Evolutionary conservation across 2,329 filamentous ascomycete genomes (phyloP), one percentile per base, ranked within the genome.

Genomic region (Cladophialophora yegresii): DNA sequence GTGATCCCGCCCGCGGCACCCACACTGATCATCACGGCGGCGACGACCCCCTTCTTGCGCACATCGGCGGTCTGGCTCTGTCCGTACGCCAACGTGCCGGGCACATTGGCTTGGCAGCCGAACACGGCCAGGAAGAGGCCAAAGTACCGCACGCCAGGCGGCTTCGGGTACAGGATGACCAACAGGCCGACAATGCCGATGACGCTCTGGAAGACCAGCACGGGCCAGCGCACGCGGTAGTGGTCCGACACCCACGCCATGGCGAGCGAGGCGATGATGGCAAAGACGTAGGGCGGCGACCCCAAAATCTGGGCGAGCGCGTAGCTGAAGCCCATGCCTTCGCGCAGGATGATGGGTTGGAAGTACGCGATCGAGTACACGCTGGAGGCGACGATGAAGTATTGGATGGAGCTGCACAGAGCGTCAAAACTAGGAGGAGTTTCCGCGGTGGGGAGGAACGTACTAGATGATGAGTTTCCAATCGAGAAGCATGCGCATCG

Each of bases 31-130:
- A 49, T 28, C 12, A 20, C 22, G 8, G 55, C 55, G 40, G 33
- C 23, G 13, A 28, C 33, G 6, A 58, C 33, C 2, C 55, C 55
- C 16, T 36, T 54, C 51, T 54, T 54, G 9, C 26, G n/a, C 13
- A 54, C 26, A 3, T 54, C 32, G 10, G 51, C 51, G 1, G 51
- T 54, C 23, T 54, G 51, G 28, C 32, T 54, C 51, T 54, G 51
- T 20, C 51, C 36, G 22, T 47, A 93, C 0, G 89, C 84, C 80
- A 96, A 86, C 54, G 85, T 81, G 1, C 85, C 81, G 0, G 91
- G 91, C 2, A 93, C 81, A 74, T 93, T 93, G 68, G 87, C 84
- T 75, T 92, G 92, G 67, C 87, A 86, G 4, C 89, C 90, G 0
- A 89, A 89, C 0, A 88, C 88, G 20, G 85, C 83, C 51, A 93